Evolutionary conservation across 306 rosid species (phyloP), one percentile per base, ranked within the genome.

Genomic region (Ochetophila trinervis): DNA sequence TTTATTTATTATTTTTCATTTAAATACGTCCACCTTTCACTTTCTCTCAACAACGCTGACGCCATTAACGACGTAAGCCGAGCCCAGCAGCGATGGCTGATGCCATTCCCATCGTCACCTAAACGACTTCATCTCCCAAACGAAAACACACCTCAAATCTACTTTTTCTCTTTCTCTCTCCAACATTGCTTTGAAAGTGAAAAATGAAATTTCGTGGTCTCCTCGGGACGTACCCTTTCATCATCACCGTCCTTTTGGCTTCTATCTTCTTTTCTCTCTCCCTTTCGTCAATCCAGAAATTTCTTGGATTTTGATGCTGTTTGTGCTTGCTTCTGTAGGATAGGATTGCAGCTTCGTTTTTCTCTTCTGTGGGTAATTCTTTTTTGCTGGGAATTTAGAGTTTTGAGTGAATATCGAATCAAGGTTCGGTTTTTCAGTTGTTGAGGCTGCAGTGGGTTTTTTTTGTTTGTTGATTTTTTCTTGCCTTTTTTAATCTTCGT

Each of bases 71-170:
- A 65, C 80, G 96, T 78, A 68, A 81, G 65, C 82, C 32, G 52
- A 50, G 62, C 86, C 84, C 80, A 81, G 78, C 89, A 69, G 77
- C 66, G 58, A 59, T 24, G 42, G 69, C 74, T 87, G 87, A 87
- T 76, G 95, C 75, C 82, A 79, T 37, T 53, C 45, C 62, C 18
- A 2, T 67, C 88, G 91, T 90, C 93, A 87, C 53, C 55, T 4
- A 60, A 69, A 74, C 84, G 79, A 90, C 95, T 87, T 87, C 96
- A 85, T 63, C 82, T 66, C 16, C 58, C 53, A 19, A 1, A 44
- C 51, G 69, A 63, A 79, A 67, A 20, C 65, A n/a, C 32, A 6
- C 44, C 0, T 1, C 73, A 59, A 36, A 24, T 60, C 62, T 14
- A 35, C 35, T 17, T 47, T 34, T 30, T 59, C 54, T 58, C 34